Evolutionary conservation across 805 yeast genomes (phyloP), one percentile per base, ranked within the genome.

Genomic region (Nakazawaea sp.): DNA sequence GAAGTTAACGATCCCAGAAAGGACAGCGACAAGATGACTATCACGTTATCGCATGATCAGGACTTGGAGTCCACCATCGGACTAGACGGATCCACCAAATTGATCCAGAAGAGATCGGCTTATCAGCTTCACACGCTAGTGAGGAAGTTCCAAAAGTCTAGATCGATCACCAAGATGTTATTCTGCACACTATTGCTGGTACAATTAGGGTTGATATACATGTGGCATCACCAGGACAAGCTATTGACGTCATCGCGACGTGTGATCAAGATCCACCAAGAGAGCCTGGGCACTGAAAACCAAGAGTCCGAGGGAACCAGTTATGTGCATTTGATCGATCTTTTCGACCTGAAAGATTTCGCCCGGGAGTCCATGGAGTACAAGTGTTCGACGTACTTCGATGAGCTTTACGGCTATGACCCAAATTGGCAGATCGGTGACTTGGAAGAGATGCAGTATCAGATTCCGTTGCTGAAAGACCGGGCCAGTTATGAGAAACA

Each of bases 361-460:
- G 50, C 52, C 4, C 27, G 45, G 2, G 32, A 35, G 27, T 35
- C 62, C 5, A 47, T 62, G 18, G 45, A 49, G 4, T 55, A 64
- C 31, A 61, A 68, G 40, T 75, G 81, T 49, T 49, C 55, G 27
- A 43, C 55, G 4, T 75, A 71, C 45, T 74, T 75, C 47, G 56
- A 62, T 27, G 62, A 59, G 36, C 48, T 75, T 5, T 63, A 61
- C 43, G 43, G 48, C 17, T 30, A 38, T 11, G 55, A 70, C 34
- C 61, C 63, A 18, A 62, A 68, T 25, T 75, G 81, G 81, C 7
- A 17, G 17, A 19, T 39, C 4, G 35, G 35, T 9, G 24, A 30
- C 25, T 34, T 39, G 4, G 28, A 30, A 5, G 35, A 27, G 4
- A 6, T 26, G 19, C 27, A 39, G 9, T 34, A 39, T 16, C 6